Evolutionary conservation across 2,329 filamentous ascomycete species (phyloP), one percentile per base, ranked within the genome.

Genomic region (Neofusicoccum cordaticola): DNA sequence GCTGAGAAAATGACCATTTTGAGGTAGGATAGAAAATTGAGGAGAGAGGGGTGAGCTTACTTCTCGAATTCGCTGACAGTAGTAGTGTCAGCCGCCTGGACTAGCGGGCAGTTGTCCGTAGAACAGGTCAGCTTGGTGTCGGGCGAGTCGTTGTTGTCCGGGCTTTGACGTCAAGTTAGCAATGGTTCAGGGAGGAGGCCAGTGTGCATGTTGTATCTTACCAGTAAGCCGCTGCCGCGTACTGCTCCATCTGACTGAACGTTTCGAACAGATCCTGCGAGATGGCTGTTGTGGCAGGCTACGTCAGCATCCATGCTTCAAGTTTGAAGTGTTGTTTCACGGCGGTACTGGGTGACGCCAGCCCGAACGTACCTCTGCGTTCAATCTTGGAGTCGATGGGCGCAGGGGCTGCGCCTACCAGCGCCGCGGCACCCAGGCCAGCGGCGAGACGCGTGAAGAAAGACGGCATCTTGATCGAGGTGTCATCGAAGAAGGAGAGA

Each of bases 171-270:
- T 15, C 22, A 15, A 48, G 45, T 48, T 48, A 48, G 45, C 45
- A 31, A 48, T 3, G 12, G 6, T 15, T 11, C 2, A 2, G 12
- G 22, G 22, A 7, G 9, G 2, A 15, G 6, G 6, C 15, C 22
- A n/a, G 45, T 15, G 7, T 9, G 8, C 2, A 15, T 7, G 19
- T 19, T 13, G 22, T 19, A 12, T 15, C 4, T 48, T 48, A 31
- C 45, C 84, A 85, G 71, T 85, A 85, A 19, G 83, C 76, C 3
- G 84, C 83, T 2, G 82, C 83, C 2, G 83, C 78, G 70, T 83
- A 86, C 65, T 85, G 79, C 45, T 81, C 79, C 70, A 81, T 83
- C 67, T 84, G 74, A 2, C 75, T 72, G 7, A 85, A 73, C 47
- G 80, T 72, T 15, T 74, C 69, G 42, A 83, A 71, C 9, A 80